A percentile compares a stretch with the other conserved stretches of the same genome.
These are phyloP conservation scores for Pelargonium cotyledonis DNA, from an alignment of 441 rosid genomes.

Conservation along the genomic window DNA sequence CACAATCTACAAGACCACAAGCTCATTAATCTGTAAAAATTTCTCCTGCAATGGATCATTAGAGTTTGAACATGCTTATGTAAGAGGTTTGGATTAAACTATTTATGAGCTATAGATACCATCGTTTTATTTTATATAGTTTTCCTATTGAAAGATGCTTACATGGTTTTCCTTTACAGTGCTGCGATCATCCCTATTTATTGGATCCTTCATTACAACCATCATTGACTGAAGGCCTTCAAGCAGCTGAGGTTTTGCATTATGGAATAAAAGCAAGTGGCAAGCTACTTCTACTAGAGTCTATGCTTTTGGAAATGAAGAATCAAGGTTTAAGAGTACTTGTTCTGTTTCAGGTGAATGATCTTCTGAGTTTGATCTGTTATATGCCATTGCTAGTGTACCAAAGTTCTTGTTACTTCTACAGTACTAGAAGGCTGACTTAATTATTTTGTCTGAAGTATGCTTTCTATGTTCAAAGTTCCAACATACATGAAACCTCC, in stretches of 20 bases:
- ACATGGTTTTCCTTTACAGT: slow-evolving; percentile 40
- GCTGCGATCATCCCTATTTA: slow-evolving; percentile 87
- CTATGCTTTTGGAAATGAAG: slow-evolving; percentile 60
- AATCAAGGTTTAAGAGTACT: slow-evolving; percentile 55
- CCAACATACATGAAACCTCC: too few species aligned
- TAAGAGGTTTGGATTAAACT: neutral
- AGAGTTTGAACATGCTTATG: neutral
- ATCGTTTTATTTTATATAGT: neutral
- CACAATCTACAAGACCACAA: neutral
- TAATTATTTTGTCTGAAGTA: neutral
- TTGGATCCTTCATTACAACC: slow-evolving; percentile 40
- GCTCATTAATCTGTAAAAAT: neutral
- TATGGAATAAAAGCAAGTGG: slow-evolving; percentile 88
- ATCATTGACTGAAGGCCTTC: slow-evolving; percentile 33
- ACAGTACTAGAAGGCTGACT: neutral
- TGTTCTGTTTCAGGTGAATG: slow-evolving; percentile 78
- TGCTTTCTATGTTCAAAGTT: neutral
- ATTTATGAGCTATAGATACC: neutral
- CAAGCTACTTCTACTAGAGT: slow-evolving; percentile 70
- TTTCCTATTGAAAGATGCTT: slow-evolving; percentile 4
- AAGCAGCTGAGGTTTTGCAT: slow-evolving; percentile 30
- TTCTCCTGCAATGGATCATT: neutral
- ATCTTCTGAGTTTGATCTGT: slow-evolving; percentile 16
- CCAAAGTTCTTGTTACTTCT: neutral
- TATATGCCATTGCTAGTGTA: neutral